Evolutionary conservation across 2,329 filamentous ascomycete species (phyloP).

Genomic region (Bertia moriformis): DNA sequence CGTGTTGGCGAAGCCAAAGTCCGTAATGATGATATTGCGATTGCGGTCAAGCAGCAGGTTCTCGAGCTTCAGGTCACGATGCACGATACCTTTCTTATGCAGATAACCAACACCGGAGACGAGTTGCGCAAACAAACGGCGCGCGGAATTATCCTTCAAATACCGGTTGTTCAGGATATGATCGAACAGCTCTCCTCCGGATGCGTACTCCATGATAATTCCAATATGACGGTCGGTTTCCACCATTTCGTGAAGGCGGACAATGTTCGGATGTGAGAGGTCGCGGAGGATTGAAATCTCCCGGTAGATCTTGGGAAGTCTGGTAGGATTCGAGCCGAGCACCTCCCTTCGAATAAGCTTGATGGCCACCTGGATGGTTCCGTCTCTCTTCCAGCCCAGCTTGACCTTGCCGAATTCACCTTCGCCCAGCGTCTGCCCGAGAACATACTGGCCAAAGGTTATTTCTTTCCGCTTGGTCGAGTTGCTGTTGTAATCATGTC

Average conservation of each 20-base stretch:
- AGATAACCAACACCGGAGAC: slow-evolving; percentile 94
- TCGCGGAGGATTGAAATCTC: slow-evolving; percentile 84
- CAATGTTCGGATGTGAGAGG: slow-evolving; percentile 90
- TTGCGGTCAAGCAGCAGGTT: slow-evolving; percentile 91
- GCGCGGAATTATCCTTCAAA: slow-evolving; percentile 80
- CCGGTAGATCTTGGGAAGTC: slow-evolving; percentile 90
- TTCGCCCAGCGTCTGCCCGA: slow-evolving; percentile 91
- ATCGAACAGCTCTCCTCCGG: slow-evolving; percentile 92
- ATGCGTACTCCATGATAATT: slow-evolving; percentile 96
- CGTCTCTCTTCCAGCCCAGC: slow-evolving; percentile 93
- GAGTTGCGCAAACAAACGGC: slow-evolving; percentile 83
- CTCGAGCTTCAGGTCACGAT: slow-evolving; percentile 90
- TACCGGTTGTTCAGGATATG: slow-evolving; percentile 96
- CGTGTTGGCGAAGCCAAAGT: slow-evolving; percentile 97
- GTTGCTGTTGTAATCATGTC: slow-evolving; percentile 41
- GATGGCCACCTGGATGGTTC: slow-evolving; percentile 84
- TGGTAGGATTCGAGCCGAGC: slow-evolving; percentile 73
- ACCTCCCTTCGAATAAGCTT: slow-evolving; percentile 91
- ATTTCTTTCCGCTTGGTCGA: slow-evolving; percentile 44
- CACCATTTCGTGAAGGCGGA: slow-evolving; percentile 93
- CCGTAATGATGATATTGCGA: slow-evolving; percentile 97
- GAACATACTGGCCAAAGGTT: slow-evolving; percentile 87
- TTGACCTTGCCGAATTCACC: slow-evolving; percentile 99
- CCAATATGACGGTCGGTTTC: slow-evolving; percentile 95
- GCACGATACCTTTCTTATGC: slow-evolving; percentile 96